Evolutionary conservation across 495 filamentous ascomycete genomes (phyloP), one percentile per base, ranked within the genome.

Genomic region (Penicillium egyptiacum): DNA sequence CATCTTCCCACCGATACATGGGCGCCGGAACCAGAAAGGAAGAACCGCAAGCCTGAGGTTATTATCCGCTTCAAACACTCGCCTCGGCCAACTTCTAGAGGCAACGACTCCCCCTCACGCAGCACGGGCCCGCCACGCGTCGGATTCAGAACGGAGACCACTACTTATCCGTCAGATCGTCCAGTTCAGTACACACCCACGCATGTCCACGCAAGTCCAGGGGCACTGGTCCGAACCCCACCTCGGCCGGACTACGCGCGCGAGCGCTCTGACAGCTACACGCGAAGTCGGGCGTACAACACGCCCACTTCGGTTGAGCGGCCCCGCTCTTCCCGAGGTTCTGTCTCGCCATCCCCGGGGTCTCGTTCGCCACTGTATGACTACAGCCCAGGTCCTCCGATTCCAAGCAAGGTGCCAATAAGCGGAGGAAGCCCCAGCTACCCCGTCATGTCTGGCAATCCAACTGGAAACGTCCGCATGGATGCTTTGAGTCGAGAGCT

Each of bases 21-120:
- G 89, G 94, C 94, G 0, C 94, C 94, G 1, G 92, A 98, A 67
- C 93, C 93, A 1, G 93, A 97, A 63, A 78, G 80, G 23, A 94
- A 91, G 70, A 81, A 78, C 37, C 79, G 83, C 47, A 83, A 83
- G 25, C 75, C 83, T 8, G 80, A 82, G 41, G 75, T 83, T 2
- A 76, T 81, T 16, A 71, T 83, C 37, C 77, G 80, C 9, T 83
- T 82, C 65, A 75, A 77, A 48, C 71, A 76, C 45, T 62, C 68
- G 1, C 79, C 81, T 12, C 53, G 65, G 10, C 66, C 58, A 41
- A 71, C 65, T 8, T 70, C 67, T 19, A 50, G 65, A 31, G 65
- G 62, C 6, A 64, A 66, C 28, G 65, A 68, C 4, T 10, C 53
- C 8, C 52, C 65, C 6, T 12, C 62, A 22, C 56, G 60, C 28